Percentiles rank a stretch among this genome's conserved stretches.
These are phyloP conservation scores for Hamigera avellanea DNA, from an alignment of 495 filamentous ascomycete genomes.

Conservation along the genomic window DNA sequence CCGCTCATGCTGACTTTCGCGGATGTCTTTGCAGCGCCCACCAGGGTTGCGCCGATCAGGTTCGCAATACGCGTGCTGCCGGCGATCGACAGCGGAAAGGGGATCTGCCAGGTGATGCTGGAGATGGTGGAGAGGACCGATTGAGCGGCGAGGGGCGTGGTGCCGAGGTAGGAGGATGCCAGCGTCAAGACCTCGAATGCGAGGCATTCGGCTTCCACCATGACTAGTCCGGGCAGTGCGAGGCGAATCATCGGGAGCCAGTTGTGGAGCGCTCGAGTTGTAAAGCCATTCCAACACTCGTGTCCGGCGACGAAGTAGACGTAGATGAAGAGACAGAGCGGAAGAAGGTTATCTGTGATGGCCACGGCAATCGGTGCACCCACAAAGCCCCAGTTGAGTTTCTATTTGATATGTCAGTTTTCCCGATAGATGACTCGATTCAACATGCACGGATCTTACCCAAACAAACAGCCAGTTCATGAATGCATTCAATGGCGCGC, in stretches of 20 bases:
- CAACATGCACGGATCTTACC: constrained; percentile 25
- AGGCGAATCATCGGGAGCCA: constrained; percentile 84
- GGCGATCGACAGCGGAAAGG: constrained; percentile 53
- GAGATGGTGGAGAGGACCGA: constrained; percentile 51
- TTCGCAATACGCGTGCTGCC: constrained; percentile 54
- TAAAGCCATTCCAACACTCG: constrained; percentile 77
- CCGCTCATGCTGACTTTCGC: constrained; percentile 57
- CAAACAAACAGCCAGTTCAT: constrained; percentile 70
- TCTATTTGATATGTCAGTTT: constrained; percentile 15
- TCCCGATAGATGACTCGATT: too few relatives aligned
- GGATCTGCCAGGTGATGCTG: constrained; percentile 53
- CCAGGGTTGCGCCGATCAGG: constrained; percentile 56
- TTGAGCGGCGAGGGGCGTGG: constrained; percentile 58
- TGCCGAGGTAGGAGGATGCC: constrained; percentile 57
- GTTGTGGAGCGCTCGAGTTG: constrained; percentile 55
- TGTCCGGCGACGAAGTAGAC: constrained; percentile 41
- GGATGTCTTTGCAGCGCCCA: constrained; percentile 57
- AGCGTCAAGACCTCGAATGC: constrained; percentile 75
- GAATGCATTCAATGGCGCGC: constrained; percentile 59
- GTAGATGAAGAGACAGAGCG: constrained; percentile 62
- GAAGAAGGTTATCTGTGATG: constrained; percentile 73
- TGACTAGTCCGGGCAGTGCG: constrained; percentile 73
- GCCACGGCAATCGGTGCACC: constrained; percentile 79
- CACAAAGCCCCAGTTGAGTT: constrained; percentile 65
- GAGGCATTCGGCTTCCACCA: constrained; percentile 86